Evolutionary conservation across 345 rosid species (phyloP).

Genomic region (Schrenkiella parvula): DNA sequence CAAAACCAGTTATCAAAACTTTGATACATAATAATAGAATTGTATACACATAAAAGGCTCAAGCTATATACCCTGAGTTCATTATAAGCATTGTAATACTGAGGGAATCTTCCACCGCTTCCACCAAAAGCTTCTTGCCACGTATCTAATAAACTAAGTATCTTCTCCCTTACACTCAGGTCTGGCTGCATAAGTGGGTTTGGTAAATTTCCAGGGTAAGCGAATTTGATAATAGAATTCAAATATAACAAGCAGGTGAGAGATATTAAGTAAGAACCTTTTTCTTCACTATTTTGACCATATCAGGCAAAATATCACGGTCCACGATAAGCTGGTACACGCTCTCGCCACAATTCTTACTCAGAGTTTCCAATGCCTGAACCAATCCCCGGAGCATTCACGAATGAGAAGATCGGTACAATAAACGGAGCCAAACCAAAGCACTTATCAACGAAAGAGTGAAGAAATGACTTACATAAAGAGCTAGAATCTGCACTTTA

Average conservation of each 20-base stretch:
- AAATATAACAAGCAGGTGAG: neutral
- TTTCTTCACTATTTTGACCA: slow-evolving; percentile 97
- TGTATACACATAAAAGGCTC: neutral
- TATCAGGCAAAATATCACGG: slow-evolving; percentile 88
- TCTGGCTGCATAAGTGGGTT: slow-evolving; percentile 69
- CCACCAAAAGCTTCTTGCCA: slow-evolving; percentile 84
- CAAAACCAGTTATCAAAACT: neutral
- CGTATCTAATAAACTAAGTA: slow-evolving; percentile 55
- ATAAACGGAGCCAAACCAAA: neutral
- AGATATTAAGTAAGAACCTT: slow-evolving; percentile 51
- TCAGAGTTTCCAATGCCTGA: slow-evolving; percentile 87
- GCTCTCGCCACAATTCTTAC: slow-evolving; percentile 91
- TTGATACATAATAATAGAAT: neutral
- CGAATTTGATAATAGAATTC: neutral
- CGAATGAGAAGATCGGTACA: neutral
- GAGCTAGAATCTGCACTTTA: slow-evolving; percentile 83
- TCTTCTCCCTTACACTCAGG: slow-evolving; percentile 85
- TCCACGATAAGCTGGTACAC: slow-evolving; percentile 83
- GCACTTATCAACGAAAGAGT: neutral
- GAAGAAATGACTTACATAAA: slow-evolving; percentile 52
- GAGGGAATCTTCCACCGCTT: slow-evolving; percentile 77
- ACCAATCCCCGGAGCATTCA: slow-evolving; percentile 13
- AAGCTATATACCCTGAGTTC: slow-evolving; percentile 72
- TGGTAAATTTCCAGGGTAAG: slow-evolving; percentile 1
- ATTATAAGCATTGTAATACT: slow-evolving; percentile 74